Evolutionary conservation across 2,329 filamentous ascomycete species (phyloP).

Genomic region (Karstenula rhodostoma): DNA sequence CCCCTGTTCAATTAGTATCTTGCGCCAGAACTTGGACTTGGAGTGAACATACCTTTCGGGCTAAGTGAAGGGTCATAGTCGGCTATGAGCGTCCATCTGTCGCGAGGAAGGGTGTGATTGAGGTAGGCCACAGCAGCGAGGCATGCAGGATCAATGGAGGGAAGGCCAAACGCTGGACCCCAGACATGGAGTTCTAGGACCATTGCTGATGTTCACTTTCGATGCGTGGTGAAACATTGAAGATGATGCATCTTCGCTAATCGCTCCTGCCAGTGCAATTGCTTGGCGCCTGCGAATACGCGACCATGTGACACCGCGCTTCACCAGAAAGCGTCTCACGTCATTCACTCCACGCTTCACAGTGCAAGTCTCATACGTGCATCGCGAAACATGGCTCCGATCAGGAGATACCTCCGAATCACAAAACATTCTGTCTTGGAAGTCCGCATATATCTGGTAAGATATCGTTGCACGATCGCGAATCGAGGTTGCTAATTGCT

Average conservation of each 20-base stretch:
- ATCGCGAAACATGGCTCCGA: constrained; percentile 70
- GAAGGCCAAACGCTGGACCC: constrained; percentile 86
- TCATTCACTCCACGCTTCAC: constrained; percentile 4
- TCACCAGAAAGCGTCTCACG: not conserved
- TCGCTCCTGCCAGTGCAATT: not conserved
- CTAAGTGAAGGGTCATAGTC: constrained; percentile 71
- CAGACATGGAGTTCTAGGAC: constrained; percentile 84
- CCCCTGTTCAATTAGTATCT: constrained; percentile 50
- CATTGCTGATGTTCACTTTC: constrained; percentile 46
- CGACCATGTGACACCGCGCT: constrained; percentile 15
- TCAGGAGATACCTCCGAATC: constrained; percentile 89
- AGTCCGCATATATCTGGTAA: constrained; percentile 83
- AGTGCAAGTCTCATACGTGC: not conserved
- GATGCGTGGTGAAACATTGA: not conserved
- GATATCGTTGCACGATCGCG: not conserved
- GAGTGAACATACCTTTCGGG: constrained; percentile 60
- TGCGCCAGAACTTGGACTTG: not conserved
- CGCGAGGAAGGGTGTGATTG: constrained; percentile 65
- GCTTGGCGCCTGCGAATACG: constrained; percentile 6
- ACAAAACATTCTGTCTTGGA: constrained; percentile 95
- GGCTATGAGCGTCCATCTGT: constrained; percentile 53
- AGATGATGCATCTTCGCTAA: not conserved
- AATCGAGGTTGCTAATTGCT: not conserved
- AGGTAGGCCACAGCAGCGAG: constrained; percentile 83
- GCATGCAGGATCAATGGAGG: constrained; percentile 92